Conservation (phyloP, 345 rosid species). For the Heritiera fomes region DNA sequence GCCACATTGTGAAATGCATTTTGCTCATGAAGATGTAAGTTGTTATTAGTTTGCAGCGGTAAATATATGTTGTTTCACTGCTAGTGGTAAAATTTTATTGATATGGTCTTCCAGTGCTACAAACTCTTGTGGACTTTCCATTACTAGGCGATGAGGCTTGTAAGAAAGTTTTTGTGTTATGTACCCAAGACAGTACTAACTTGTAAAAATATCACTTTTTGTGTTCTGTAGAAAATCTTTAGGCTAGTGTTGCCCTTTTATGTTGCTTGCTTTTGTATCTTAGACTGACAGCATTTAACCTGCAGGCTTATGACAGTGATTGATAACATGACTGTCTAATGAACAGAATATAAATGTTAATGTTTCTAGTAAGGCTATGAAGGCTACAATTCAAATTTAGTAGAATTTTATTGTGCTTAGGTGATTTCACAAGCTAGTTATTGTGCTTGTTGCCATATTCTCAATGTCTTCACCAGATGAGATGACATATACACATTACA, state of each 20-base stretch:
- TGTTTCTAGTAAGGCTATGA: not conserved
- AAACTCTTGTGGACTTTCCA: not conserved
- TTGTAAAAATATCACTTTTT: not conserved
- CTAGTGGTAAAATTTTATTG: not conserved
- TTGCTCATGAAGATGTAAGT: not conserved
- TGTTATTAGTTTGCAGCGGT: not conserved
- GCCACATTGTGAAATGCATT: not conserved
- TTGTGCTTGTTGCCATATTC: slow-evolving; percentile 2
- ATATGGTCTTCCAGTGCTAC: not conserved
- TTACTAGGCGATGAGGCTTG: not conserved
- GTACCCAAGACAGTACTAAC: not conserved
- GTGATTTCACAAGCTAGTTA: not conserved
- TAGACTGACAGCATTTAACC: not conserved
- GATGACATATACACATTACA: not conserved
- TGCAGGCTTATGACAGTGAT: not conserved
- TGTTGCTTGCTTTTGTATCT: not conserved
- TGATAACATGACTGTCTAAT: no score
- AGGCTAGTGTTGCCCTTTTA: not conserved
- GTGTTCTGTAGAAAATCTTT: not conserved
- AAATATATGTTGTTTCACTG: not conserved
- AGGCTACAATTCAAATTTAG: not conserved
- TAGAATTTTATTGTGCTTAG: not conserved
- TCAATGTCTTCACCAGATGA: not conserved
- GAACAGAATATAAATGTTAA: not conserved
- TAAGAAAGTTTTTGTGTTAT: not conserved